These are phyloP conservation scores for Sarocladium oryzae DNA, from an alignment of 2,329 filamentous ascomycete genomes.

Conservation along the genomic window DNA sequence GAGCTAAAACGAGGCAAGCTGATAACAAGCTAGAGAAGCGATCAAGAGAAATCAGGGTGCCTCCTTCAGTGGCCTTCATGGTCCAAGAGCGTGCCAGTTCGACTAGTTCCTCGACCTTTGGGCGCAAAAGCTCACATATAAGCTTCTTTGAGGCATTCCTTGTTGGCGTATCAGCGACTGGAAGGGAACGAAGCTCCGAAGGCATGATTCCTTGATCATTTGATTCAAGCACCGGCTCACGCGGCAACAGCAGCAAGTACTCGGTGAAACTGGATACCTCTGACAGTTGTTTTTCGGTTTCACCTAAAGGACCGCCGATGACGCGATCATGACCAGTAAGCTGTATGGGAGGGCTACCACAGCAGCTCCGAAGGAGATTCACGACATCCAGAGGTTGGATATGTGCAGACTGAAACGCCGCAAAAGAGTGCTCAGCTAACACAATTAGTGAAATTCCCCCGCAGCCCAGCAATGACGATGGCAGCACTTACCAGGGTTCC, in stretches of 20 bases:
- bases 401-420: constrained; percentile 57
- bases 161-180: constrained; percentile 23
- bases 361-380: constrained; percentile 62
- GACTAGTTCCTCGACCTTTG: constrained; percentile 44
- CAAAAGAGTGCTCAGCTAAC: constrained; percentile 59
- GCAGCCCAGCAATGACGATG: neutral
- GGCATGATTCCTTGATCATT: neutral
- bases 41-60: constrained; percentile 43
- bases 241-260: constrained; percentile 50
- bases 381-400: constrained; percentile 60
- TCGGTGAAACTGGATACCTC: constrained; percentile 38
- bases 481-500: constrained; percentile 63
- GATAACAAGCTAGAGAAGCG: constrained; percentile 46
- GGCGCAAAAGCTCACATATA: constrained; percentile 45
- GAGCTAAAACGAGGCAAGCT: constrained; percentile 37
- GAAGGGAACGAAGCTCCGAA: constrained; percentile 9
- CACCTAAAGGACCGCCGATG: constrained; percentile 42
- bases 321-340: constrained; percentile 23
- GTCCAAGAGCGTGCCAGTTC: constrained; percentile 42
- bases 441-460: neutral
- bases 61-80: constrained; percentile 36
- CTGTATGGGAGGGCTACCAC: constrained; percentile 41
- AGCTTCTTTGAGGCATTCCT: constrained; percentile 41
- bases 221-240: constrained; percentile 7
- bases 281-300: constrained; percentile 39